These are phyloP conservation scores for Claviceps sorghi DNA, from an alignment of 2,329 filamentous ascomycete species.

Conservation along the genomic window DNA sequence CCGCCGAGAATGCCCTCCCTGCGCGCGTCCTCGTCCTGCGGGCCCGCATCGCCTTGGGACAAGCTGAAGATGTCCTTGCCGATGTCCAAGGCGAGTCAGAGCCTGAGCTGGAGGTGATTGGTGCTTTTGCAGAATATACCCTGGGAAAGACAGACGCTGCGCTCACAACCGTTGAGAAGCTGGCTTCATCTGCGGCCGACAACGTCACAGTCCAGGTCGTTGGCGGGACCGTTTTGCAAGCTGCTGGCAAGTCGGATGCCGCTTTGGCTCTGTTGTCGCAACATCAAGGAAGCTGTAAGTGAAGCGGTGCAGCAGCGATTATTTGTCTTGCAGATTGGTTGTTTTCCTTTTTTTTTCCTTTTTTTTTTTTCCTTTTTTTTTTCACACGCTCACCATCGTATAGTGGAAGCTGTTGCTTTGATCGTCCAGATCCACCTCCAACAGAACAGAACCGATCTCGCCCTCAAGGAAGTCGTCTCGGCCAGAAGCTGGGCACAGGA, in stretches of 20 bases:
- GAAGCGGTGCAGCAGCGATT: background rate
- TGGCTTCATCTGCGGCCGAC: slow-evolving; percentile 52
- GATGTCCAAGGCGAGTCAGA: slow-evolving; percentile 51
- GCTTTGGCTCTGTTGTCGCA: slow-evolving; percentile 65
- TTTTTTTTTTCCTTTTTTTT: background rate
- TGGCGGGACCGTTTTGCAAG: slow-evolving; percentile 68
- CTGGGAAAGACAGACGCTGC: slow-evolving; percentile 49
- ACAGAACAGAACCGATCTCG: slow-evolving; percentile 83
- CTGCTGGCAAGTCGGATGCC: slow-evolving; percentile 68
- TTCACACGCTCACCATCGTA: slow-evolving; percentile 11
- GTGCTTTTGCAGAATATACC: slow-evolving; percentile 55
- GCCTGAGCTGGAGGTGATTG: slow-evolving; percentile 63
- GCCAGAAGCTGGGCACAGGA: slow-evolving; percentile 93
- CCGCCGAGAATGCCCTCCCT: slow-evolving; percentile 59
- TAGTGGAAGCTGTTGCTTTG: slow-evolving; percentile 64
- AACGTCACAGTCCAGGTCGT: slow-evolving; percentile 72
- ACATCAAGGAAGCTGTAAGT: slow-evolving; percentile 75
- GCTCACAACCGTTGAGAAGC: slow-evolving; percentile 46
- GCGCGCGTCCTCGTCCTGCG: slow-evolving; percentile 68
- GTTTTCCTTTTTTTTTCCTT: background rate
- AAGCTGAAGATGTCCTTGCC: slow-evolving; percentile 57
- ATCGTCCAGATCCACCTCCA: slow-evolving; percentile 85
- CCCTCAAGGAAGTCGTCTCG: slow-evolving; percentile 72
- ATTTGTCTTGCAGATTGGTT: background rate
- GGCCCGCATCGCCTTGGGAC: slow-evolving; percentile 68